Percentiles rank a stretch among this genome's conserved stretches.
phyloP scores from a whole-genome alignment of 768 basidiomycete species.

The Clathrus columnatus region DNA sequence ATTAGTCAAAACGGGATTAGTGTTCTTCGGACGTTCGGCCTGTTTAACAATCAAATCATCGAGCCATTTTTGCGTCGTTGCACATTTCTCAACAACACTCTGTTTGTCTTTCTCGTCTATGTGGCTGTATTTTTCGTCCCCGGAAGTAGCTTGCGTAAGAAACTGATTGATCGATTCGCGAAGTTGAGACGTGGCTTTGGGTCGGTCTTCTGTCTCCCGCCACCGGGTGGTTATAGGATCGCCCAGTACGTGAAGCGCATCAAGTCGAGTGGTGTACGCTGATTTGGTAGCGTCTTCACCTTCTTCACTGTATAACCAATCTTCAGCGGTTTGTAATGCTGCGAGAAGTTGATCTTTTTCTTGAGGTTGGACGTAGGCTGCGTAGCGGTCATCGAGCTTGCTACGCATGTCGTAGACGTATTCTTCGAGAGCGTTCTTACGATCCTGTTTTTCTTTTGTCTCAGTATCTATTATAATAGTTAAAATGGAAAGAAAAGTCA shows the following conservation, averaged over 20 bases:
- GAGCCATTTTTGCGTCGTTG: conserved; percentile 89
- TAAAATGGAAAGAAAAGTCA: conserved; percentile 17
- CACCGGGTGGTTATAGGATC: conserved; percentile 81
- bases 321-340: conserved; percentile 72
- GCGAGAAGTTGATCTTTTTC: conserved; percentile 75
- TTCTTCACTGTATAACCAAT: conserved; percentile 97
- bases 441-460: conserved; percentile 46
- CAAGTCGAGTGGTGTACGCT: conserved; percentile 80
- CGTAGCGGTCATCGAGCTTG: conserved; percentile 87
- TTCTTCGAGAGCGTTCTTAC: conserved; percentile 98
- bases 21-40: conserved; percentile 81
- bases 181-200: conserved; percentile 58
- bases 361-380: conserved; percentile 55
- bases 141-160: conserved; percentile 70
- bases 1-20: conserved; percentile 72
- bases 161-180: conserved; percentile 87
- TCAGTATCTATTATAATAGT: not conserved
- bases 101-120: conserved; percentile 86
- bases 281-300: conserved; percentile 94
- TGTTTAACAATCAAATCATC: conserved; percentile 86
- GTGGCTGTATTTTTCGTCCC: conserved; percentile 82
- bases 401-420: conserved; percentile 93
- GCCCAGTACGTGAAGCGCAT: conserved; percentile 74
- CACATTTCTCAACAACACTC: conserved; percentile 80
- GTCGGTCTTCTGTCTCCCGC: conserved; percentile 77